phyloP scores from a whole-genome alignment of 2,329 filamentous ascomycete species.

The Claviceps africana region DNA sequence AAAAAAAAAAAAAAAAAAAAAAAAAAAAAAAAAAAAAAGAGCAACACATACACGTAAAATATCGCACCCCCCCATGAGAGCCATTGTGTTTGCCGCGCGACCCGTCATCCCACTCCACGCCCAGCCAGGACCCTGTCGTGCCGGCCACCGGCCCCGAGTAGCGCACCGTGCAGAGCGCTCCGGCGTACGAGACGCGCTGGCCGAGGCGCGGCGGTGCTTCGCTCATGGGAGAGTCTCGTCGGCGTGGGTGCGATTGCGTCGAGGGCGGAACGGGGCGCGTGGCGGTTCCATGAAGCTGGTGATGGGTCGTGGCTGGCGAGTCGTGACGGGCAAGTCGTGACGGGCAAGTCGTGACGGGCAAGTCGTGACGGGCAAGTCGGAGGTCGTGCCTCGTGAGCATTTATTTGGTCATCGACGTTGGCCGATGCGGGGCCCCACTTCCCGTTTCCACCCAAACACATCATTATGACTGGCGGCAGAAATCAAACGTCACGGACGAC shows the following conservation, averaged over 20 bases:
- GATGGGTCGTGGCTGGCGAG: background rate
- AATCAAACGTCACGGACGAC: too few relatives aligned
- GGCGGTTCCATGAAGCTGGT: background rate
- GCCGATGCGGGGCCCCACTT: background rate
- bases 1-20: background rate
- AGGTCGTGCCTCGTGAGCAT: background rate
- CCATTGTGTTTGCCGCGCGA: conserved; percentile 83
- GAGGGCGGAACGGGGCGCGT: background rate
- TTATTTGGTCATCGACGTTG: background rate
- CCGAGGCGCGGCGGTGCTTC: conserved; percentile 36
- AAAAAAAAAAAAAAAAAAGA: background rate
- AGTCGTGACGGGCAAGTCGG: background rate
- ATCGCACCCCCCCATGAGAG: conserved; percentile 60
- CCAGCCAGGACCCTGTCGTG: conserved; percentile 71
- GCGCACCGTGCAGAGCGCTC: conserved; percentile 67
- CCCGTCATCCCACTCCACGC: conserved; percentile 92
- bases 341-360: background rate
- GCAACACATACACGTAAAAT: conserved; percentile 59
- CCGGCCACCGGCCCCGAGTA: conserved; percentile 67
- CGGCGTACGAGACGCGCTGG: conserved; percentile 68
- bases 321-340: background rate
- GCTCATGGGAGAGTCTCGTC: conserved; percentile 21
- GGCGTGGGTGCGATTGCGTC: background rate
- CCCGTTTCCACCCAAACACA: background rate
- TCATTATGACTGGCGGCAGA: too few relatives aligned